These are phyloP conservation scores for Echites panduratus DNA, from an alignment of 257 asterid genomes.

Conservation along the genomic window DNA sequence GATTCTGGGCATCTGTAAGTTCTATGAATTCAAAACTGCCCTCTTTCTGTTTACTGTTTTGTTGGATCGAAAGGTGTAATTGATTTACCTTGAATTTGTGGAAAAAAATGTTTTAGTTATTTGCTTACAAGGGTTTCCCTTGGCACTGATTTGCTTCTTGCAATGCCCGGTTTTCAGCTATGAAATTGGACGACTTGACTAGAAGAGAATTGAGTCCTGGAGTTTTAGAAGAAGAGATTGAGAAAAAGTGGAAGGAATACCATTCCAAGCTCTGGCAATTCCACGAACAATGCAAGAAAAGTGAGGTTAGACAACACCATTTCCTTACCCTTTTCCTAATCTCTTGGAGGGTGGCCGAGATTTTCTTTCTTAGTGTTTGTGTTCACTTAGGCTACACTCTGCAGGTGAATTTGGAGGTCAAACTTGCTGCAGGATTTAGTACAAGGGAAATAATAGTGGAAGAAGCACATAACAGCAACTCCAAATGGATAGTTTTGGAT, in stretches of 20 bases:
- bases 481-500: slow-evolving; percentile 14
- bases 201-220: not conserved
- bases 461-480: slow-evolving; percentile 10
- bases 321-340: not conserved
- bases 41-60: too few relatives aligned
- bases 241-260: not conserved
- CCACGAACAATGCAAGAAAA: not conserved
- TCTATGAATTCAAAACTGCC: not conserved
- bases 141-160: not conserved
- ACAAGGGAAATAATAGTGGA: slow-evolving; percentile 12
- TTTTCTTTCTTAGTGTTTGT: not conserved
- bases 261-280: not conserved
- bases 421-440: slow-evolving; percentile 17
- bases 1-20: not conserved
- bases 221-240: not conserved
- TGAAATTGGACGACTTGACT: not conserved
- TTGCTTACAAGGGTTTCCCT: too few relatives aligned
- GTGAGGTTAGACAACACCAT: not conserved
- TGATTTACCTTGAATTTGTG: too few relatives aligned
- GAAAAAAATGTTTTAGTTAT: too few relatives aligned
- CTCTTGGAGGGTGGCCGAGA: not conserved
- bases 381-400: not conserved
- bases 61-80: too few relatives aligned
- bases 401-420: slow-evolving; percentile 16
- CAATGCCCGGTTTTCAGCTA: not conserved